Evolutionary conservation across 768 basidiomycete species (phyloP).

Genomic region (Lactarius hatsudake): DNA sequence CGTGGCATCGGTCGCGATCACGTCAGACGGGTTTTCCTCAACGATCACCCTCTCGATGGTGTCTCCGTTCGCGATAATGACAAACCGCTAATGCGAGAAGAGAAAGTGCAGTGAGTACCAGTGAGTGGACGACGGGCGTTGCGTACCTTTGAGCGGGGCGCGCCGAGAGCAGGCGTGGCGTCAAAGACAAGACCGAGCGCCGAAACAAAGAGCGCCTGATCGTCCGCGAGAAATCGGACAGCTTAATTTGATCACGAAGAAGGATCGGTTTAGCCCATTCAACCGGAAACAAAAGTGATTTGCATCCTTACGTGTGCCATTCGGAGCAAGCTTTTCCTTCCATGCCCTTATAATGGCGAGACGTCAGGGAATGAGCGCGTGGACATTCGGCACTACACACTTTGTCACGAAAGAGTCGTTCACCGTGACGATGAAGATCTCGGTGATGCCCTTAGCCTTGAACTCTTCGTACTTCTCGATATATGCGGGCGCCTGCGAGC

Average conservation of each 20-base stretch:
- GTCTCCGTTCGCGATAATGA: conserved; percentile 63
- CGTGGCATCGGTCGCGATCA: conserved; percentile 45
- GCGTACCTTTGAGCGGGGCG: conserved; percentile 54
- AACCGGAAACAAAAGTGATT: neutral
- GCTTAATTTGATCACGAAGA: conserved; percentile 24
- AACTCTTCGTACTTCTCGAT: conserved; percentile 64
- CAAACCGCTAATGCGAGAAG: conserved; percentile 48
- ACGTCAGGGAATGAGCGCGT: neutral
- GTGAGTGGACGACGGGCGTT: neutral
- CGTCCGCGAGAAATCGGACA: conserved; percentile 48
- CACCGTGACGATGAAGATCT: conserved; percentile 68
- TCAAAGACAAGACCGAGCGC: conserved; percentile 46
- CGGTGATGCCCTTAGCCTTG: conserved; percentile 71
- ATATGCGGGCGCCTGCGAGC: conserved; percentile 39
- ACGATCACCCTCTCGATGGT: conserved; percentile 58
- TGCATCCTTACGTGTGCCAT: conserved; percentile 48
- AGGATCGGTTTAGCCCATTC: neutral
- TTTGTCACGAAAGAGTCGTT: conserved; percentile 73
- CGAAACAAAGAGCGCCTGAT: conserved; percentile 49
- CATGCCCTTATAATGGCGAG: conserved; percentile 44
- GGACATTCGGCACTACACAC: conserved; percentile 7
- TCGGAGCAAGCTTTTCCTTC: conserved; percentile 58
- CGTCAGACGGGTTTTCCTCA: conserved; percentile 39
- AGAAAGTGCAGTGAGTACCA: neutral
- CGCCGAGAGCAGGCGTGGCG: conserved; percentile 56